phyloP scores from a whole-genome alignment of 495 filamentous ascomycete species.

The Tetracladium marchalianum region DNA sequence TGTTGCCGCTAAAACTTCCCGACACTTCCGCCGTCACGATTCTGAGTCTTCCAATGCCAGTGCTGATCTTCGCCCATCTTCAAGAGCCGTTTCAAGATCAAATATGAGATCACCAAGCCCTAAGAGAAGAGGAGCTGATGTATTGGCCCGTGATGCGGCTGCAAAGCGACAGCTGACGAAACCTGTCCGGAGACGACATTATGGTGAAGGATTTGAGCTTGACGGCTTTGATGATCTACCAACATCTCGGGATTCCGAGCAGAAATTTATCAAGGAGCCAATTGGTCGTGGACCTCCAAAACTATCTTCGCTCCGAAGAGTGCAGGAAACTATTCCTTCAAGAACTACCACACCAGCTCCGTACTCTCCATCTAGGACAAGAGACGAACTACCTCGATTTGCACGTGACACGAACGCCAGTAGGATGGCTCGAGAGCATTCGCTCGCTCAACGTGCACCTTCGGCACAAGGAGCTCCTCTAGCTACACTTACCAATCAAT shows the following conservation, averaged over 20 bases:
- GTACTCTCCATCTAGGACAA: constrained; percentile 39
- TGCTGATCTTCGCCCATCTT: constrained; percentile 42
- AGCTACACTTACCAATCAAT: constrained; percentile 60
- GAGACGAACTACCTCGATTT: constrained; percentile 65
- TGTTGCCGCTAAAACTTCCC: constrained; percentile 57
- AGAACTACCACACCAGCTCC: constrained; percentile 45
- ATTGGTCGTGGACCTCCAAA: constrained; percentile 58
- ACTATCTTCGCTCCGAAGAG: constrained; percentile 38
- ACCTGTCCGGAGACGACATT: constrained; percentile 64
- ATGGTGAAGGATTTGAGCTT: constrained; percentile 86
- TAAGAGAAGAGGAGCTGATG: constrained; percentile 32
- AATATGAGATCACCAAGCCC: constrained; percentile 48
- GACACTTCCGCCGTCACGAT: constrained; percentile 62
- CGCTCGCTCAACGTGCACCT: constrained; percentile 48
- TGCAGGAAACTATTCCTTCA: constrained; percentile 43
- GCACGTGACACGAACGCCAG: constrained; percentile 89
- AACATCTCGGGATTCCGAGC: constrained; percentile 73
- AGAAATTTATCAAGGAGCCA: constrained; percentile 72
- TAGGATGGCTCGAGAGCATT: constrained; percentile 81
- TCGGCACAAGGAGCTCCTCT: constrained; percentile 41
- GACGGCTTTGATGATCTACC: constrained; percentile 93
- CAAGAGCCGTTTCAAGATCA: constrained; percentile 43
- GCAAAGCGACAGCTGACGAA: constrained; percentile 60
- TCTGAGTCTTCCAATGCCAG: constrained; percentile 52
- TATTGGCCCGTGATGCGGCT: constrained; percentile 44